phyloP scores from a whole-genome alignment of 257 asterid genomes.

The Salvia rosmarinus region DNA sequence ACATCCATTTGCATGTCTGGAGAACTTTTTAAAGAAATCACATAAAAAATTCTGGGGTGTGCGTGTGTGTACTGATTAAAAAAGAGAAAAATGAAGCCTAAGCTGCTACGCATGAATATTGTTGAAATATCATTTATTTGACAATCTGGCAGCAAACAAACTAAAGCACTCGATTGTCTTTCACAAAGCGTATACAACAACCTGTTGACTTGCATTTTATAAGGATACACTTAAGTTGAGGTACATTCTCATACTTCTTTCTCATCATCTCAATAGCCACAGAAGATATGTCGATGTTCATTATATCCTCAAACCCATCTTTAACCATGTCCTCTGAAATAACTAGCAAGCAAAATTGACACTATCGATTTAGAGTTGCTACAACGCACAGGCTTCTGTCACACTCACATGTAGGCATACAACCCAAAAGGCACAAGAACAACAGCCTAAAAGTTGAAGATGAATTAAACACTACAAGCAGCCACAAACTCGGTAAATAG shows the following conservation, averaged over 20 bases:
- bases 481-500: neutral
- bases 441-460: neutral
- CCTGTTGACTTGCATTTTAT: neutral
- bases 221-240: constrained; percentile 93
- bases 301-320: constrained; percentile 89
- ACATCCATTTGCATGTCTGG: constrained; percentile 96
- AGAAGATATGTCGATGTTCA: constrained; percentile 88
- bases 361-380: constrained; percentile 1
- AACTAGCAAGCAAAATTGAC: constrained; percentile 49
- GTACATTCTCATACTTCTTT: constrained; percentile 75
- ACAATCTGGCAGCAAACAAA: neutral
- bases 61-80: neutral
- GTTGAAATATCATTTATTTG: constrained; percentile 12
- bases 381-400: constrained; percentile 15
- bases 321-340: constrained; percentile 96
- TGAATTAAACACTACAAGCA: neutral
- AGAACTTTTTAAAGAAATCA: constrained; percentile 47
- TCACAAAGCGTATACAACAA: neutral
- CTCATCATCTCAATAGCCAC: constrained; percentile 94
- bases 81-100: neutral
- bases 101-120: neutral
- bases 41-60: constrained; percentile 3
- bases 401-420: neutral
- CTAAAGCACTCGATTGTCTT: constrained; percentile 19
- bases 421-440: neutral